Base-by-base conservation (phyloP, 768 basidiomycete species). In the Kwoniella pini region DNA sequence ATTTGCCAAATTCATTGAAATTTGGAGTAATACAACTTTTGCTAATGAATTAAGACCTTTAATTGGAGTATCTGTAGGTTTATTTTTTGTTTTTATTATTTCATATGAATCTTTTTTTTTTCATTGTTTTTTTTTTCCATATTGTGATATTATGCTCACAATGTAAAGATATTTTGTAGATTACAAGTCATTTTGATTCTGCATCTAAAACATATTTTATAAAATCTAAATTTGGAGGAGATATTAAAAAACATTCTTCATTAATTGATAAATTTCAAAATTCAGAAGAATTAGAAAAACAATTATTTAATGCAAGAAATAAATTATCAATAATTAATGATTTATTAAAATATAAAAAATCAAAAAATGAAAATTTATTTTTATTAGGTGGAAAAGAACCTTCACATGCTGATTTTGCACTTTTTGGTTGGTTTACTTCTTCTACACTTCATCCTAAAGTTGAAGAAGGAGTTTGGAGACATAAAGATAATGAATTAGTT, bases 1-100 rank as follows among this genome's bases (percentile, higher is more conserved):
- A n/a, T 59, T 58, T 43, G 62, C 62, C n/a, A 64, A 58, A 33
- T 64, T 58, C 38, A 54, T 64, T 30, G 62, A 64, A 28, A 46
- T 54, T 33, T 64, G 62, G 62, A 56, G 48, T 36, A 53, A 57
- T 21, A 59, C 43, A 10, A 55, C 57, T 11, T 49, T 64, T 27
- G 62, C 51, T 19, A 52, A 52, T 27, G 62, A 64, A 38, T 31
- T 58, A 19, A 53, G 62, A 54, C 62, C 62, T 13, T 36, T 58
- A 22, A 42, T 59, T 21, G 51, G 42, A 11, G 42, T 45, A 10
- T 7, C 51, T 11, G 62, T 64, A 30, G 57, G 62, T 62, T 48
- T 56, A n/a, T n/a, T n/a, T n/a, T n/a, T n/a, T n/a, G n/a, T n/a
- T n/a, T n/a, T n/a, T n/a, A n/a, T n/a, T n/a, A n/a, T n/a, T n/a